phyloP scores from a whole-genome alignment of 106 monocot species.

The Dioscorea alata region DNA sequence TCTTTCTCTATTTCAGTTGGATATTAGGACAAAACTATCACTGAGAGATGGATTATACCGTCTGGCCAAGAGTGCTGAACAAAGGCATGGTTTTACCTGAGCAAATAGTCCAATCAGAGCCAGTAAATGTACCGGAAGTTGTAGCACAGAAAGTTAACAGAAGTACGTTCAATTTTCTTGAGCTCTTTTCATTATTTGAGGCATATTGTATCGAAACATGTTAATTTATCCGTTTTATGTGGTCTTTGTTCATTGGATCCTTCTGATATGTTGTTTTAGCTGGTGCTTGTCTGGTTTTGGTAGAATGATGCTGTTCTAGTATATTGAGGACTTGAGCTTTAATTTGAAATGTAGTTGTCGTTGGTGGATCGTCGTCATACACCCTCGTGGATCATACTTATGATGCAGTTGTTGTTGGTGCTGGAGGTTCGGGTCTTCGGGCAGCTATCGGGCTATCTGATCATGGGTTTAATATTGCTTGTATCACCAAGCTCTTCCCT shows the following conservation, averaged over 20 bases:
- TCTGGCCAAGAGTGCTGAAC: slow-evolving; percentile 66
- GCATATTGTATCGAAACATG: too few species aligned
- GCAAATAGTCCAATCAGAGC: too few species aligned
- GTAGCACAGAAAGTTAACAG: too few species aligned
- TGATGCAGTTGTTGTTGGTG: slow-evolving; percentile 82
- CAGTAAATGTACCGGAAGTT: too few species aligned
- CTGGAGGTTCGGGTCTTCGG: slow-evolving; percentile 67
- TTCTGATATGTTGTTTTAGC: too few species aligned
- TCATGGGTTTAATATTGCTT: slow-evolving; percentile 74
- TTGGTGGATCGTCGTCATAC: slow-evolving; percentile 35
- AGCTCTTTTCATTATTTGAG: too few species aligned
- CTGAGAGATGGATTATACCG: slow-evolving; percentile 88
- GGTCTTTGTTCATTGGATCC: too few species aligned
- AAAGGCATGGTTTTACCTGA: slow-evolving; percentile 32
- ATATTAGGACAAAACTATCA: slow-evolving; percentile 52
- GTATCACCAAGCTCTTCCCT: slow-evolving; percentile 79
- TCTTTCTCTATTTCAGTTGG: slow-evolving; percentile 48
- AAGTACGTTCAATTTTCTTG: too few species aligned
- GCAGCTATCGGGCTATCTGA: slow-evolving; percentile 72
- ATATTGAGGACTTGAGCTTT: neutral
- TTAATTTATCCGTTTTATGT: too few species aligned
- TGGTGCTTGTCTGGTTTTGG: neutral
- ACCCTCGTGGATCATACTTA: slow-evolving; percentile 73
- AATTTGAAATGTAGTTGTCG: slow-evolving; percentile 13
- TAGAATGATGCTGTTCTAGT: neutral